Conservation (phyloP, 805 yeast genomes). For the Torulaspora delbrueckii region DNA sequence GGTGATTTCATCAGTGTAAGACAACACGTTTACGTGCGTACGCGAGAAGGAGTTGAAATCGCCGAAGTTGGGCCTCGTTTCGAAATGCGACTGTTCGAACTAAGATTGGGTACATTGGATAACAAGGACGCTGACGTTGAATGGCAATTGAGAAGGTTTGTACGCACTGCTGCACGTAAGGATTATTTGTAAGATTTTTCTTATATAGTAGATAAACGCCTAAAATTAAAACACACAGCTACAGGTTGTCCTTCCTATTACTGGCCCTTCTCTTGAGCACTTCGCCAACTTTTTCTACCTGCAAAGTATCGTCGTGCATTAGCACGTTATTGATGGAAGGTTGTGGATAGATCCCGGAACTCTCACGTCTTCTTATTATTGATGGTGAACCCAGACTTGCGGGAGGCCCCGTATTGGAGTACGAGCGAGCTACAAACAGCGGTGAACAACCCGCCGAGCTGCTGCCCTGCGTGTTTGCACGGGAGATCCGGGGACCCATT, state of each 20-base stretch:
- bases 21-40: slow-evolving; percentile 89
- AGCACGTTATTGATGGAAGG: slow-evolving; percentile 16
- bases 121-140: slow-evolving; percentile 97
- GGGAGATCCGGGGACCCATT: slow-evolving; percentile 18
- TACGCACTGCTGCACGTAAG: slow-evolving; percentile 92
- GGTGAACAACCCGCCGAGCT: slow-evolving; percentile 13
- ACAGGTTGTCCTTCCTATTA: slow-evolving; percentile 2
- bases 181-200: slow-evolving; percentile 52
- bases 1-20: slow-evolving; percentile 92
- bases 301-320: slow-evolving; percentile 21
- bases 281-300: slow-evolving; percentile 25
- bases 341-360: slow-evolving; percentile 9
- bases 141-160: slow-evolving; percentile 90
- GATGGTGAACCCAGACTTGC: slow-evolving; percentile 10
- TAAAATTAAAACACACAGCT: not conserved
- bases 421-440: slow-evolving; percentile 15
- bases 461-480: slow-evolving; percentile 20
- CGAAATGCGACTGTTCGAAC: slow-evolving; percentile 89
- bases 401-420: slow-evolving; percentile 17
- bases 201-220: not conserved
- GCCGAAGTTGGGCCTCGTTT: slow-evolving; percentile 99
- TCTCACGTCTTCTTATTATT: slow-evolving; percentile 13
- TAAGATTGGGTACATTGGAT: slow-evolving; percentile 84
- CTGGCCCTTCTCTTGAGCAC: slow-evolving; percentile 24
- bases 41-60: slow-evolving; percentile 82